Base-by-base conservation (phyloP, 1,284 basidiomycete species). In the Xerocomus amazonicus region DNA sequence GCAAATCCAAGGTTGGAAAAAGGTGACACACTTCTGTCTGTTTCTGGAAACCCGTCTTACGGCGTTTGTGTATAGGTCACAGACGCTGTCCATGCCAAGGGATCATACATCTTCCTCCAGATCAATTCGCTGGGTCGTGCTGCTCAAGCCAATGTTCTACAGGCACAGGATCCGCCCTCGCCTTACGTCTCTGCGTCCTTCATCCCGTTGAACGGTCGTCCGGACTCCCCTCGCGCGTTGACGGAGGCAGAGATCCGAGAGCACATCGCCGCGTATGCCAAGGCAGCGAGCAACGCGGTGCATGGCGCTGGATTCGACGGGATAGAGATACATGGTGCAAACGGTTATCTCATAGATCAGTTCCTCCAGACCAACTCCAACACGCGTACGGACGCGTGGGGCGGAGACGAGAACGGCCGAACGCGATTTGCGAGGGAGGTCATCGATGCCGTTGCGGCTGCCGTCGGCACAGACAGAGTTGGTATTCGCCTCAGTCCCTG, bases 401-500 rank as follows among this genome's bases (percentile, higher is more conserved):
- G 80, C 4, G 80, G 80, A 4, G 73, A 71, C n/a, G 56, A 79
- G 39, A 74, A 77, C 60, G 77, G 76, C 54, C 69, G 80, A 33
- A 60, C 69, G 6, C 68, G 72, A 31, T 80, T 81, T 12, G 51
- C 72, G 56, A 31, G 79, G 52, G 67, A 70, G 59, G 69, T 81
- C 23, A 62, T 80, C 6, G 73, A 77, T 17, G 73, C 75, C 1
- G 60, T 78, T 1, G 65, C 64, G 8, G 60, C 70, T 3, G 71
- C 67, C 0, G 57, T 77, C 10, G 76, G 77, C 0, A 55, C 66
- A 19, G 60, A 68, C 10, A 68, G 69, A 4, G 13, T 43, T 60
- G 81, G 69, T 0, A 67, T 87, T 47, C 73, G 83, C 13, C 51
- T 84, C 16, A 77, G 75, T 40, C 83, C 82, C 0, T 84, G 76